Conservation (phyloP, 345 rosid genomes). For the Clarkia xantiana region DNA sequence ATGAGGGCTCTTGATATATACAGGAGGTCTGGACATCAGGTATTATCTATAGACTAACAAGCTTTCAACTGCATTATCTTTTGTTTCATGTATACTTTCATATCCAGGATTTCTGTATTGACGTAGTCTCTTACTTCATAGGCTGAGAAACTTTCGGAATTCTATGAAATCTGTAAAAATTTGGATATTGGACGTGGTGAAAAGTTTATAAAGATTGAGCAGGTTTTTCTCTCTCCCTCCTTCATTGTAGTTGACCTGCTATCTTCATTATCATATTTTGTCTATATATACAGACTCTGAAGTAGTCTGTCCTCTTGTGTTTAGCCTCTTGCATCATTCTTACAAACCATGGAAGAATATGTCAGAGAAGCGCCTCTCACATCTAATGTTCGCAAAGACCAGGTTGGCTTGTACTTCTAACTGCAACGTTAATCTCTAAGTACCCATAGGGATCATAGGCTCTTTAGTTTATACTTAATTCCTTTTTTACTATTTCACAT, state of each 20-base stretch:
- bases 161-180: conserved; percentile 83
- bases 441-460: too few relatives aligned
- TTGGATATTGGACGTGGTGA: conserved; percentile 77
- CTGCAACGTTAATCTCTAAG: too few relatives aligned
- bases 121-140: conserved; percentile 15
- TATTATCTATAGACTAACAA: conserved; percentile 11
- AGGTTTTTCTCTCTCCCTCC: conserved; percentile 33
- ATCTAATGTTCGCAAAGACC: conserved; percentile 49
- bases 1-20: conserved; percentile 68
- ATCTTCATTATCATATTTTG: neutral
- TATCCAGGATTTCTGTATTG: neutral
- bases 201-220: conserved; percentile 73
- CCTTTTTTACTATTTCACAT: too few relatives aligned
- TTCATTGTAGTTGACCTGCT: neutral
- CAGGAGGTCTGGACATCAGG: conserved; percentile 86
- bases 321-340: conserved; percentile 86
- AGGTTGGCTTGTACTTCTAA: conserved; percentile 29
- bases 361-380: conserved; percentile 67
- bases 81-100: neutral
- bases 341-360: conserved; percentile 98
- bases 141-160: conserved; percentile 92
- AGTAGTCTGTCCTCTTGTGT: conserved; percentile 9
- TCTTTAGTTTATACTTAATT: neutral
- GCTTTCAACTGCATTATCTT: neutral
- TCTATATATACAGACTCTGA: neutral